A percentile compares a stretch with the other conserved stretches of the same genome.
Evolutionary conservation across 2,329 filamentous ascomycete species (phyloP).

Genomic region (Ceratocystis colombiana): DNA sequence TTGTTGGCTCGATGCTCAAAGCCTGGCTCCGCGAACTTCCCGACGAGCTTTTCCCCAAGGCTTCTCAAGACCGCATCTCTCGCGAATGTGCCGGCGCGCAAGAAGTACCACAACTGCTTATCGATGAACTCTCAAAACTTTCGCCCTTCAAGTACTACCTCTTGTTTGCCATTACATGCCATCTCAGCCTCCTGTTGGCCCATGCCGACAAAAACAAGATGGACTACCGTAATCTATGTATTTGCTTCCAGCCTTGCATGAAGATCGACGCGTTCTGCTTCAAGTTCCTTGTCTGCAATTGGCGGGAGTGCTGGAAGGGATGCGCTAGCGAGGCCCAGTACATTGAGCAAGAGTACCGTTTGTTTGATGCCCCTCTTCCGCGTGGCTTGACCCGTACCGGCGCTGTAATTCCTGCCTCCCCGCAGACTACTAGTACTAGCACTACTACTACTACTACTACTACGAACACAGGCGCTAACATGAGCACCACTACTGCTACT

Average conservation of each 20-base stretch:
- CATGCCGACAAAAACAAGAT: constrained; percentile 97
- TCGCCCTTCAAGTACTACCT: constrained; percentile 97
- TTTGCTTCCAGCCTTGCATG: constrained; percentile 95
- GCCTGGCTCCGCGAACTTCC: constrained; percentile 92
- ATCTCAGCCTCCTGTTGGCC: constrained; percentile 80
- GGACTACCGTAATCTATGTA: constrained; percentile 90
- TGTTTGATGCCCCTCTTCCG: constrained; percentile 50
- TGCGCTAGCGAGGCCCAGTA: constrained; percentile 81
- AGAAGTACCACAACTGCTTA: constrained; percentile 70
- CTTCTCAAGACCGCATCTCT: constrained; percentile 67
- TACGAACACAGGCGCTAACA: constrained; percentile 29
- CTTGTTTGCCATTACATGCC: constrained; percentile 92
- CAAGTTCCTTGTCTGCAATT: constrained; percentile 88
- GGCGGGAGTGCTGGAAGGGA: constrained; percentile 94
- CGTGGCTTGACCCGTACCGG: constrained; percentile 35
- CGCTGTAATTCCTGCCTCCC: constrained; percentile 22
- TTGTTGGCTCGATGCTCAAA: constrained; percentile 91
- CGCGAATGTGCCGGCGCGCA: constrained; percentile 70
- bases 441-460: constrained; percentile 31
- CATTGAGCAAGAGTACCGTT: constrained; percentile 57
- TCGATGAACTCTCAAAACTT: constrained; percentile 87
- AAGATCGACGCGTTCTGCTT: constrained; percentile 94
- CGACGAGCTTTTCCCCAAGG: constrained; percentile 84
- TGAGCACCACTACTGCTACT: constrained; percentile 26
- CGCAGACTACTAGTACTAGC: constrained; percentile 31